Base-by-base conservation (phyloP, 2,329 filamentous ascomycete genomes). In the Sporothrix sp. region DNA sequence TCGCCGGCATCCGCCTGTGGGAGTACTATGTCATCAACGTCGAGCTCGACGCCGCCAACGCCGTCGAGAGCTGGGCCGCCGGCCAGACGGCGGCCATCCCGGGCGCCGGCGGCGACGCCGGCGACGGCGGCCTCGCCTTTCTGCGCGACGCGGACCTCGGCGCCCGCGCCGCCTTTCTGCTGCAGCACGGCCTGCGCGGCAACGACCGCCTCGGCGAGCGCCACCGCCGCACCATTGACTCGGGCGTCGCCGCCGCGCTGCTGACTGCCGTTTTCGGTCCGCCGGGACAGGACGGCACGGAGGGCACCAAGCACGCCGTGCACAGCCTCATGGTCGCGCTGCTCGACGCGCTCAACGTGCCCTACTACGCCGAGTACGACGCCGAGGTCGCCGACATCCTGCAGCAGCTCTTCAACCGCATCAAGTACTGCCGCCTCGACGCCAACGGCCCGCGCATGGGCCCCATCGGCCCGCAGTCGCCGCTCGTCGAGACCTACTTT, bases 341-440 rank as follows among this genome's bases (percentile, higher is more conserved):
- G 35, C 68, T 97, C 13, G 84, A 97, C 58, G 84, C 88, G 45
- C 71, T 93, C 59, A 98, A 98, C 61, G 73, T 96, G 30, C 79
- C 84, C 2, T 86, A 91, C 61, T 98, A 98, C 70, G 78, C 84
- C 56, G 93, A 98, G 66, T 98, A 95, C 64, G 89, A 98, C 62
- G 71, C 70, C 18, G 93, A 98, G 63, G 74, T 85, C 10, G 79
- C 79, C 23, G 86, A 86, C 57, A 93, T 95, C 57, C 75, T 95
- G 51, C 83, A 96, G 55, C 91, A 98, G 66, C 71, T 97, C 23
- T 95, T 85, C 72, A 95, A 96, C 64, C 84, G 94, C 54, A 87
- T 90, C 70, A 96, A 95, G 66, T 98, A 98, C 69, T 79, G 91
- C 56, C 85, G 93, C 35, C 69, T 98, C n/a, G 93, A 97, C 57